phyloP scores from a whole-genome alignment of 169 alveolate species.

The Plasmodium gonderi region DNA sequence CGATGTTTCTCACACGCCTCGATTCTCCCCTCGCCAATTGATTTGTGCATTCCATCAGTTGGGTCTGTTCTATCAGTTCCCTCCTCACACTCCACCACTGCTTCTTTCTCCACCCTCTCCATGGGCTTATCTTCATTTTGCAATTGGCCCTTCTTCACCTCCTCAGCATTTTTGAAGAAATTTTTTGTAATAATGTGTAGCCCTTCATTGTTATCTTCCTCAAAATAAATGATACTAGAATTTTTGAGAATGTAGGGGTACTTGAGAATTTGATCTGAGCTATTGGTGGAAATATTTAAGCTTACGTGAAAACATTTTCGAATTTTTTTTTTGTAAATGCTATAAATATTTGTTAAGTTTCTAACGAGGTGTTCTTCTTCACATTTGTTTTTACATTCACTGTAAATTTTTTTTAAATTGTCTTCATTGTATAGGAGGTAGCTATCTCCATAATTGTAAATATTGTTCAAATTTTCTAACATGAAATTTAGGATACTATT shows the following conservation, averaged over 20 bases:
- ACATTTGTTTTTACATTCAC: constrained; percentile 71
- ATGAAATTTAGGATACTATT: constrained; percentile 31
- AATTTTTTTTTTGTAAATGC: constrained; percentile 49
- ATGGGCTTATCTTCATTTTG: not conserved
- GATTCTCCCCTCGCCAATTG: not conserved
- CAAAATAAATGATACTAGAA: constrained; percentile 47
- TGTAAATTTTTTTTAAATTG: constrained; percentile 42
- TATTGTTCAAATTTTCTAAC: constrained; percentile 57
- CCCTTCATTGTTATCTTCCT: constrained; percentile 58
- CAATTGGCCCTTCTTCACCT: not conserved
- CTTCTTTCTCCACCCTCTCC: not conserved
- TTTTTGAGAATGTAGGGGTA: constrained; percentile 59
- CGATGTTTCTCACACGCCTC: not conserved
- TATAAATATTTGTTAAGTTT: constrained; percentile 40
- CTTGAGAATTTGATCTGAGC: constrained; percentile 1
- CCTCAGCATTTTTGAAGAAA: constrained; percentile 18
- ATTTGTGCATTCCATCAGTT: not conserved
- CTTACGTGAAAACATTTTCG: constrained; percentile 64
- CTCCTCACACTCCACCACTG: not conserved
- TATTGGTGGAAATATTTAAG: constrained; percentile 21
- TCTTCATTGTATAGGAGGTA: constrained; percentile 57
- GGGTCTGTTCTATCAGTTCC: not conserved
- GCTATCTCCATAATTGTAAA: constrained; percentile 60
- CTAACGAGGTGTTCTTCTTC: constrained; percentile 58
- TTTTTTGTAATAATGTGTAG: constrained; percentile 37